Evolutionary conservation across 2,329 filamentous ascomycete species (phyloP), one percentile per base, ranked within the genome.

Genomic region (Hypocreales sp.): DNA sequence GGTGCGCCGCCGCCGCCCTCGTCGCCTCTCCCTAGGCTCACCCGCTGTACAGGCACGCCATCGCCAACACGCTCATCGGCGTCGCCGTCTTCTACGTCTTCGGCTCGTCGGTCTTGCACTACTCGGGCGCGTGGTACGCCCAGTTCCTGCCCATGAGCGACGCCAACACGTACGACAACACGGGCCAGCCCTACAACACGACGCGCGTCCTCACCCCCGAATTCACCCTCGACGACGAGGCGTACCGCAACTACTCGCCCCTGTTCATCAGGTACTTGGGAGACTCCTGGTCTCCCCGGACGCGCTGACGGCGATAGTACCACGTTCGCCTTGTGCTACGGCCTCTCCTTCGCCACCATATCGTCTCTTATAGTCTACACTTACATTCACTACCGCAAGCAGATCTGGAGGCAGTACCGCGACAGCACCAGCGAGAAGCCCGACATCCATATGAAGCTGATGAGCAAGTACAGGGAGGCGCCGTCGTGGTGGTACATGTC

Each of bases 131-230:
- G 0, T 82, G 74, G 69, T 80, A 73, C 39, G 60, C 60, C 4
- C 47, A 64, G 31, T 80, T 67, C 40, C 47, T 80, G 9, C 74
- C 75, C 4, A 81, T 81, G 48, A 79, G 68, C 39, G 75, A 80
- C 42, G 70, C 72, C 2, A 58, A 56, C 24, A 79, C 70, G 14
- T 82, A 80, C 40, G 78, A 83, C 49, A 82, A 83, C 40, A 79
- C 64, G 0, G 77, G 72, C 4, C 38, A 50, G 0, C 31, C 36
- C 0, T 84, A 83, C 51, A 68, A 83, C 39, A 75, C 78, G 2
- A 56, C 57, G 4, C 62, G 62, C 7, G 67, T 84, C 24, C 51
- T 82, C 4, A 74, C 65, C 1, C 41, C 64, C 0, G 60, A 77
- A 2, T 68, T 67, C 27, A 75, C 65, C 0, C 57, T 83, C 14